Evolutionary conservation across 768 basidiomycete species (phyloP).

Genomic region (Gyrodon lividus): DNA sequence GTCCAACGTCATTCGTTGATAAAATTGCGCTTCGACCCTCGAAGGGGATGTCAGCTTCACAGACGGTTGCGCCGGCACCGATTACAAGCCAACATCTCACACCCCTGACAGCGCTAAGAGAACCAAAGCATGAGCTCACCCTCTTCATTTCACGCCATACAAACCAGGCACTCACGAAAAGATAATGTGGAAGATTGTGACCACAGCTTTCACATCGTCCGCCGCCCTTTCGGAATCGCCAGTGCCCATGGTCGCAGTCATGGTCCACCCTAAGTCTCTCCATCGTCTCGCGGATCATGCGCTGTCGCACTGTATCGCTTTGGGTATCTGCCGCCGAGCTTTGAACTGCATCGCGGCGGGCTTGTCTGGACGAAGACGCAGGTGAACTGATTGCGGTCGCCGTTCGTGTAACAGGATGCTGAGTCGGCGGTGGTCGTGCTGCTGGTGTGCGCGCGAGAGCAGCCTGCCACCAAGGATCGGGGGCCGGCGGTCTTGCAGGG

Average conservation of each 20-base stretch:
- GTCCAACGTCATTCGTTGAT: too few species aligned
- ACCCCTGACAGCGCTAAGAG: constrained; percentile 33
- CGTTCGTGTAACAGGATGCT: background rate
- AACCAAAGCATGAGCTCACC: background rate
- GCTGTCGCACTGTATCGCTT: constrained; percentile 7
- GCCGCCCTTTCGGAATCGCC: constrained; percentile 44
- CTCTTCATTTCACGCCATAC: background rate
- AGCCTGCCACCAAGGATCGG: too few species aligned
- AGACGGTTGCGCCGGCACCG: constrained; percentile 39
- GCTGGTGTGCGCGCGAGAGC: too few species aligned
- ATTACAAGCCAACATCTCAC: constrained; percentile 36
- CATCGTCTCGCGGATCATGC: constrained; percentile 31
- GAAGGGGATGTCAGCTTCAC: constrained; percentile 2
- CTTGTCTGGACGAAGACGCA: background rate
- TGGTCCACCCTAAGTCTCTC: constrained; percentile 50
- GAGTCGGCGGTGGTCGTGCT: background rate
- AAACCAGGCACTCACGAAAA: constrained; percentile 44
- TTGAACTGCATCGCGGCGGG: background rate
- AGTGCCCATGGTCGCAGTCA: constrained; percentile 46
- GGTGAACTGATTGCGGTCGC: constrained; percentile 3
- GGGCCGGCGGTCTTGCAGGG: background rate
- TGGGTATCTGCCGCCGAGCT: background rate
- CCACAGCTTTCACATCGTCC: constrained; percentile 49
- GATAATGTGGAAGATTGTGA: constrained; percentile 38
- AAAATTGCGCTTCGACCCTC: too few species aligned